These are phyloP conservation scores for Scheffersomyces lignosus DNA, from an alignment of 805 yeast species.

Conservation along the genomic window DNA sequence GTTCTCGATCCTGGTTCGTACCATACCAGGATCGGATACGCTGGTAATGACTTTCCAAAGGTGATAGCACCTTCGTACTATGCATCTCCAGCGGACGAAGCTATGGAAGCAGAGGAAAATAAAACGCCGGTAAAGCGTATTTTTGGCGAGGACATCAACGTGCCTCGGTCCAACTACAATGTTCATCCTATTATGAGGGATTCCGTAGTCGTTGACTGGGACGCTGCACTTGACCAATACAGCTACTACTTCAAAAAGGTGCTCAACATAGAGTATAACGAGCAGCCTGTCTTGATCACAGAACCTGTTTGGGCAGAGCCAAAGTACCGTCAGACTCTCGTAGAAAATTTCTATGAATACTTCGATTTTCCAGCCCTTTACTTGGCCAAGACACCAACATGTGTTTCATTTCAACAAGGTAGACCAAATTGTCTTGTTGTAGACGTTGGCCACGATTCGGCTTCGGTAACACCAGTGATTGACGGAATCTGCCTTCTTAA, in stretches of 20 bases:
- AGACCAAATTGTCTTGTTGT: conserved; percentile 84
- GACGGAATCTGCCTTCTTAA: conserved; percentile 77
- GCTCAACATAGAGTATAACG: conserved; percentile 53
- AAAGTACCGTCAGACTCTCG: conserved; percentile 62
- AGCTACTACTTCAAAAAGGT: conserved; percentile 53
- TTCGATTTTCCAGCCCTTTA: conserved; percentile 79
- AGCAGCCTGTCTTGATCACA: conserved; percentile 77
- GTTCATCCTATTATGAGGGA: conserved; percentile 60
- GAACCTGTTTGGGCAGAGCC: conserved; percentile 85
- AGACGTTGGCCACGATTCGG: conserved; percentile 78
- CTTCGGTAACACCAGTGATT: conserved; percentile 76
- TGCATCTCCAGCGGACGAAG: conserved; percentile 37
- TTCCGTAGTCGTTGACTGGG: conserved; percentile 79
- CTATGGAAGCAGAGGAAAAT: conserved; percentile 4
- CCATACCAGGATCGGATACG: conserved; percentile 81
- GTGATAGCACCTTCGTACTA: conserved; percentile 71
- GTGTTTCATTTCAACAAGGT: conserved; percentile 86
- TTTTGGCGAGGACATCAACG: conserved; percentile 45
- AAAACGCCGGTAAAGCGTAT: conserved; percentile 18
- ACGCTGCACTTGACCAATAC: conserved; percentile 76
- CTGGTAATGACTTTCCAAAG: conserved; percentile 89
- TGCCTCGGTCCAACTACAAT: conserved; percentile 52
- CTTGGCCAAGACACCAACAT: conserved; percentile 79
- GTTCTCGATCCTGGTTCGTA: conserved; percentile 91
- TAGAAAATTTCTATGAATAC: conserved; percentile 70